A percentile compares a stretch with the other conserved stretches of the same genome.
These are phyloP conservation scores for Xanthoconium purpureum DNA, from an alignment of 768 basidiomycete species.

Conservation along the genomic window DNA sequence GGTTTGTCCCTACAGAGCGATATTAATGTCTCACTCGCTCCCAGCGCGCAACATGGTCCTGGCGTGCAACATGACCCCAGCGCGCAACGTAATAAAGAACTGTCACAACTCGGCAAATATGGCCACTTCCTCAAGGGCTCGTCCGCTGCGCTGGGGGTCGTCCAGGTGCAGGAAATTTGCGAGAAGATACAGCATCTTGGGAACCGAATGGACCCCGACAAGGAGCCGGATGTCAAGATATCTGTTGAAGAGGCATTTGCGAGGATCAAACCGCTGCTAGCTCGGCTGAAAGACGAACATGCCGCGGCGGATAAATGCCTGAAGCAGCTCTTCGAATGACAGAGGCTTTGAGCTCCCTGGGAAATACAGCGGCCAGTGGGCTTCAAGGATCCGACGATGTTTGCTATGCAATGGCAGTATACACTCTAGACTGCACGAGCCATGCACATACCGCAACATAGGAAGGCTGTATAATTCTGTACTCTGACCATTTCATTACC, in stretches of 20 bases:
- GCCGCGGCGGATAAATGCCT: slow-evolving; percentile 66
- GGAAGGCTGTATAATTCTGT: slow-evolving; percentile 25
- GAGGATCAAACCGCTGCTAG: slow-evolving; percentile 55
- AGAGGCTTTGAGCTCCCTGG: neutral
- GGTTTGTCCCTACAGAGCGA: slow-evolving; percentile 11
- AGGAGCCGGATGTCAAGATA: slow-evolving; percentile 43
- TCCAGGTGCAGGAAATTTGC: slow-evolving; percentile 78
- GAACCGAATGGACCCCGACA: slow-evolving; percentile 51
- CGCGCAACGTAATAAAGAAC: slow-evolving; percentile 43
- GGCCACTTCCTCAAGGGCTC: slow-evolving; percentile 99
- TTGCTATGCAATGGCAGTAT: slow-evolving; percentile 14
- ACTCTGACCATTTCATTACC: slow-evolving; percentile 18
- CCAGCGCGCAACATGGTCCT: slow-evolving; percentile 44
- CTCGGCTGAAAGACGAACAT: slow-evolving; percentile 65
- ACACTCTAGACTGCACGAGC: neutral
- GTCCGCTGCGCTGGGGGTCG: slow-evolving; percentile 87
- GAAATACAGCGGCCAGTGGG: neutral
- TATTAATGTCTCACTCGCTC: slow-evolving; percentile 11
- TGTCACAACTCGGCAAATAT: slow-evolving; percentile 61
- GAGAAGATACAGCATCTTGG: slow-evolving; percentile 91
- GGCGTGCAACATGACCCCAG: slow-evolving; percentile 53
- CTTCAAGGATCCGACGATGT: slow-evolving; percentile 1
- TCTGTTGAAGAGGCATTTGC: slow-evolving; percentile 50
- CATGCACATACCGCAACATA: slow-evolving; percentile 13
- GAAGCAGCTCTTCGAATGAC: slow-evolving; percentile 34